These are phyloP conservation scores for Paraphaeosphaeria sporulosa DNA, from an alignment of 2,329 filamentous ascomycete species.

Conservation along the genomic window DNA sequence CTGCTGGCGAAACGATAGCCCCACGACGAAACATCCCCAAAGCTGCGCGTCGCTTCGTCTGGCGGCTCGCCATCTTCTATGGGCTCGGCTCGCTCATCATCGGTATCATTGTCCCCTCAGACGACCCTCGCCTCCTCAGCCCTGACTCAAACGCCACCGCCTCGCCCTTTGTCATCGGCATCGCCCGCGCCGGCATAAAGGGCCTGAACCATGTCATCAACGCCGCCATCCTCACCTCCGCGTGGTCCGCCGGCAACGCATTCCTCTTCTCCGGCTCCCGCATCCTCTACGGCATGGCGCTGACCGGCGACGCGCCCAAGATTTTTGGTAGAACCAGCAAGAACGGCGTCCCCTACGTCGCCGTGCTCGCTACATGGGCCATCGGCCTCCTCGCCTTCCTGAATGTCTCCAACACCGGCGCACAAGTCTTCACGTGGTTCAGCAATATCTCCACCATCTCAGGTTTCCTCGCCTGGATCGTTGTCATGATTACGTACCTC, in stretches of 20 bases:
- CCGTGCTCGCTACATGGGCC: slow-evolving; percentile 48
- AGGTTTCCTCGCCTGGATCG: slow-evolving; percentile 64
- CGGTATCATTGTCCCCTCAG: slow-evolving; percentile 66
- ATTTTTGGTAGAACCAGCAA: slow-evolving; percentile 58
- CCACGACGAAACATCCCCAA: slow-evolving; percentile 58
- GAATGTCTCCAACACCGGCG: slow-evolving; percentile 56
- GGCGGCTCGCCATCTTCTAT: slow-evolving; percentile 65
- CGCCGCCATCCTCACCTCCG: slow-evolving; percentile 75
- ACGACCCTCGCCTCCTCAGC: slow-evolving; percentile 57
- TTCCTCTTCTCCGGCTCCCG: slow-evolving; percentile 65
- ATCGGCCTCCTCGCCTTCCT: slow-evolving; percentile 59
- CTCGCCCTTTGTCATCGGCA: slow-evolving; percentile 68
- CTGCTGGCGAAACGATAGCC: slow-evolving; percentile 45
- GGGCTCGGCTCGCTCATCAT: slow-evolving; percentile 61
- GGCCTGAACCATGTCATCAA: slow-evolving; percentile 78
- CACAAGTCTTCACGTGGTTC: slow-evolving; percentile 71
- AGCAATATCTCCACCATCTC: slow-evolving; percentile 71
- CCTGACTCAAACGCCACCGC: slow-evolving; percentile 42
- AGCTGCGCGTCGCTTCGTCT: slow-evolving; percentile 61
- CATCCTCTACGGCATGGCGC: slow-evolving; percentile 58
- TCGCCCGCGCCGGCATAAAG: slow-evolving; percentile 70
- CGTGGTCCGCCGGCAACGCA: slow-evolving; percentile 75
- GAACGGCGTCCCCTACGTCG: slow-evolving; percentile 51
- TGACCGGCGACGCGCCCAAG: slow-evolving; percentile 60
- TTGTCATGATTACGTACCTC: slow-evolving; percentile 65